Evolutionary conservation across 257 asterid species (phyloP), one percentile per base, ranked within the genome.

Genomic region (Galeopsis tetrahit): DNA sequence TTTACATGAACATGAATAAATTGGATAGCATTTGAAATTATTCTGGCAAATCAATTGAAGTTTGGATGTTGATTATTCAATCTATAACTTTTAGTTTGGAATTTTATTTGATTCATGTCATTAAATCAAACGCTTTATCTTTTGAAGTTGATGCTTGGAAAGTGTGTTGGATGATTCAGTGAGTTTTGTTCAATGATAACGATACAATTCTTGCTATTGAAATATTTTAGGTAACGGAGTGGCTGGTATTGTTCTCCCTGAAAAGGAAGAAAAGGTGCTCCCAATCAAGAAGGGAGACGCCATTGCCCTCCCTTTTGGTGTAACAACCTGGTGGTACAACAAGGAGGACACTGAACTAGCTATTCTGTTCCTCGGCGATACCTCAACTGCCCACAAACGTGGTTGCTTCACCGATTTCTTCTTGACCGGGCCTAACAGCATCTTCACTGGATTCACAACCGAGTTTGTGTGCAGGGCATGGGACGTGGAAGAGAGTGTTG

Each of bases 261-360:
- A 85, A 84, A 83, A 92, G 70, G 98, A 90, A 70, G 98, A 90
- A 48, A 92, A 88, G 87, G 94, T 88, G 11, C 63, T 90, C 2
- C 81, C 96, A n/a, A 90, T 92, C 70, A 92, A 90, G 88, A 87
- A 81, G 77, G 98, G 97, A 5, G 98, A 92, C 28, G 83, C 97
- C 38, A 74, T 92, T 39, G 98, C 97, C 46, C 83, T 92, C 10
- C 98, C 98, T 14, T 92, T 92, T 63, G 98, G 98, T 2, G 95
- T 87, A 4, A 91, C 87, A 32, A 85, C 93, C 48, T 92, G 98
- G 96, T 90, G 93, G 91, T 87, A 83, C 84, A 92, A 92, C 94
- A 87, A 88, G 67, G 90, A 85, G 11, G 97, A 85, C 49, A 14
- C 85, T 17, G 87, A 80, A 35, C 80, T 85, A 7, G 81, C 74